phyloP scores from a whole-genome alignment of 1,284 basidiomycete species.

The Laetiporus sulphureus region DNA sequence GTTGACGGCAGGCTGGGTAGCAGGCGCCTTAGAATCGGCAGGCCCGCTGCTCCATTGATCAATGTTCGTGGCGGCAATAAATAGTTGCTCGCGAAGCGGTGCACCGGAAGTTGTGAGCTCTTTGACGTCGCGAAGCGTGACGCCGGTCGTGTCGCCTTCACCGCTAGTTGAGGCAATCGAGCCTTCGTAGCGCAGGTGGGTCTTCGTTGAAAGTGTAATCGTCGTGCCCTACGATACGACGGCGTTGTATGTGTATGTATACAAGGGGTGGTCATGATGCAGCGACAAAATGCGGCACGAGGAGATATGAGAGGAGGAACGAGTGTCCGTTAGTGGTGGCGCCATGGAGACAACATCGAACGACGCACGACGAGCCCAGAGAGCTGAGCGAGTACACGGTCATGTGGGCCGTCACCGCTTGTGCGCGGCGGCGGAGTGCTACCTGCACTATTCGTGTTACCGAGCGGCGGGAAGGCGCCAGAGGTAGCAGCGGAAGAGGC shows the following conservation, averaged over 20 bases:
- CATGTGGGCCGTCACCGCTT: constrained; percentile 34
- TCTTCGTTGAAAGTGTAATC: constrained; percentile 64
- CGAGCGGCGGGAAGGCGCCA: constrained; percentile 44
- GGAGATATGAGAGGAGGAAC: background rate
- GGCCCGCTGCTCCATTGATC: constrained; percentile 68
- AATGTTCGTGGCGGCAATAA: constrained; percentile 65
- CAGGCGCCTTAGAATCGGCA: constrained; percentile 52
- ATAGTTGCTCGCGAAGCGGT: constrained; percentile 60
- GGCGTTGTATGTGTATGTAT: background rate
- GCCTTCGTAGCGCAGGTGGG: constrained; percentile 63
- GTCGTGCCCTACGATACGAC: constrained; percentile 52
- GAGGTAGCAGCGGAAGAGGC: constrained; percentile 29
- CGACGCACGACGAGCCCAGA: constrained; percentile 57
- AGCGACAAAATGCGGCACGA: background rate
- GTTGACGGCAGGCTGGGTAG: constrained; percentile 35
- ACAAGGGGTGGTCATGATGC: background rate
- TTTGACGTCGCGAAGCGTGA: constrained; percentile 70
- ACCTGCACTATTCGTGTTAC: constrained; percentile 40
- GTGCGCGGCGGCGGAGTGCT: constrained; percentile 27
- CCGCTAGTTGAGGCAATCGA: constrained; percentile 52
- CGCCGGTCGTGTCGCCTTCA: constrained; percentile 63
- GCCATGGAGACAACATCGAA: background rate
- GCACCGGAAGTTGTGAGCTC: constrained; percentile 57
- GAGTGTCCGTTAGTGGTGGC: too few relatives aligned
- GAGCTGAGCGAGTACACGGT: constrained; percentile 53